Evolutionary conservation across 352 stramenopile genomes (phyloP).

Genomic region (Paralagenidium karlingii): DNA sequence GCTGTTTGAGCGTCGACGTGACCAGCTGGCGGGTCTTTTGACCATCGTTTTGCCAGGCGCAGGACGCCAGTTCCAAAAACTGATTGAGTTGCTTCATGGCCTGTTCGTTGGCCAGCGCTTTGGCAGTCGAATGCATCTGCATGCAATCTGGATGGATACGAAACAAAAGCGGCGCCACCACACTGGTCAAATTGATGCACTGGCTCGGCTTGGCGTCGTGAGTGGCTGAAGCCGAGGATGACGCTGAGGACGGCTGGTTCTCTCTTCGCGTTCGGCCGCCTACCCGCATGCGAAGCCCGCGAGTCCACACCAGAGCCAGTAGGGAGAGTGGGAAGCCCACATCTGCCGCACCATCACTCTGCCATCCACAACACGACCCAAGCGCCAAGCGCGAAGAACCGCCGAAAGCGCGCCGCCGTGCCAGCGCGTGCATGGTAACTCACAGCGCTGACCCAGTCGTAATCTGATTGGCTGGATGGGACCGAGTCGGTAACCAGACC

Average conservation of each 20-base stretch:
- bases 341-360: too few relatives aligned
- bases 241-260: neutral
- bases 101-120: slow-evolving; percentile 46
- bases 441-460: too few relatives aligned
- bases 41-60: slow-evolving; percentile 56
- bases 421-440: too few relatives aligned
- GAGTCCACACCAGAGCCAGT: too few relatives aligned
- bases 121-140: slow-evolving; percentile 21
- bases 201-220: neutral
- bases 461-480: too few relatives aligned
- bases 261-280: neutral
- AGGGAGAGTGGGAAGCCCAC: too few relatives aligned
- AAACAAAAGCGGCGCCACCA: slow-evolving; percentile 53
- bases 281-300: too few relatives aligned
- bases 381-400: too few relatives aligned
- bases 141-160: slow-evolving; percentile 57
- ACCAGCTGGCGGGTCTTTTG: slow-evolving; percentile 29
- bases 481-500: too few relatives aligned
- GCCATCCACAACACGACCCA: too few relatives aligned
- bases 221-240: neutral
- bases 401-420: too few relatives aligned
- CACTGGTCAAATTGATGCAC: slow-evolving; percentile 52
- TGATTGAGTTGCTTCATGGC: slow-evolving; percentile 72
- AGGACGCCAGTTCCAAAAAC: slow-evolving; percentile 48
- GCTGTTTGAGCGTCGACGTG: slow-evolving; percentile 13